Conservation (phyloP, 164 flowering plant genomes). For the Litsea cubeba region DNA sequence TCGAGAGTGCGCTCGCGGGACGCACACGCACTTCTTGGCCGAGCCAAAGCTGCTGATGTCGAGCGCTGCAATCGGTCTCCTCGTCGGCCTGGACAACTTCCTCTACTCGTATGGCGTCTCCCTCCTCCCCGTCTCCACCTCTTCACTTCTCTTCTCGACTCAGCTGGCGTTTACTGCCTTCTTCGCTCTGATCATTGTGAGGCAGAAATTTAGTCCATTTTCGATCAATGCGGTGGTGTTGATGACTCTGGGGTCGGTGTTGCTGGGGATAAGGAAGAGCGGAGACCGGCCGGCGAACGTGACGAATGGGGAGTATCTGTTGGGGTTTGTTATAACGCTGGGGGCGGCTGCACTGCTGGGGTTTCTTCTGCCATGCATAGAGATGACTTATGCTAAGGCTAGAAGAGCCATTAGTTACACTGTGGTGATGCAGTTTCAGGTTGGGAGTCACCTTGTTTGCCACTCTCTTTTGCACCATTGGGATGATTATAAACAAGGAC, state of each 20-base stretch:
- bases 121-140: constrained; percentile 23
- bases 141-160: constrained; percentile 23
- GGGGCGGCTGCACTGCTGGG: constrained; percentile 16
- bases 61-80: constrained; percentile 13
- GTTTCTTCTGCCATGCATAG: constrained; percentile 11
- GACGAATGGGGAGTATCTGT: constrained; percentile 6
- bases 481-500: constrained; percentile 24
- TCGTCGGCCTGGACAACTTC: constrained; percentile 18
- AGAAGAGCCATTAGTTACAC: constrained; percentile 8
- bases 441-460: constrained; percentile 10
- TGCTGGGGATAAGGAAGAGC: constrained; percentile 13
- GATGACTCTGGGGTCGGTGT: constrained; percentile 13
- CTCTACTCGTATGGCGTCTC: constrained; percentile 17
- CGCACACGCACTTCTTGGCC: constrained; percentile 1
- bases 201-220: constrained; percentile 15
- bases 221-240: constrained; percentile 13
- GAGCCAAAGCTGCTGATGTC: constrained; percentile 8
- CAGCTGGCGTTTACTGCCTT: constrained; percentile 20
- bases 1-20: background rate
- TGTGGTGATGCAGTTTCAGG: constrained; percentile 18
- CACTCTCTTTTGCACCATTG: constrained; percentile 18
- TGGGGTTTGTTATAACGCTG: constrained; percentile 13
- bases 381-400: constrained; percentile 12
- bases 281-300: constrained; percentile 17
- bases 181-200: constrained; percentile 13